phyloP scores from a whole-genome alignment of 345 rosid genomes.

The Zanthoxylum bungeanum region DNA sequence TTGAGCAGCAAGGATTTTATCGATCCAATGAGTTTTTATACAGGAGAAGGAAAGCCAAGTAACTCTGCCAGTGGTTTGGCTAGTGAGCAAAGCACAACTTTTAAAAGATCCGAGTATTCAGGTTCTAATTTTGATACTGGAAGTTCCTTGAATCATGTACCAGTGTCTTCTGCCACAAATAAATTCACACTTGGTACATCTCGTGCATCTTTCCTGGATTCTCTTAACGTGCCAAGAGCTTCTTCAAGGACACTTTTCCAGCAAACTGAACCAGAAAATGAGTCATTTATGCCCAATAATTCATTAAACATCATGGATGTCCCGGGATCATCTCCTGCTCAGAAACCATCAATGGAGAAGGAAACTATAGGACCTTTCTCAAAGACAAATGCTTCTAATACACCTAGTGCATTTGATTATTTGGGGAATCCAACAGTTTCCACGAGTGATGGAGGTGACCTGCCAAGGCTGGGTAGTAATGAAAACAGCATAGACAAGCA shows the following conservation, averaged over 20 bases:
- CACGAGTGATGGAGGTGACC: conserved; percentile 33
- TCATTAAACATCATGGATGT: conserved; percentile 34
- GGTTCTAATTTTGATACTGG: conserved; percentile 37
- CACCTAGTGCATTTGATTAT: conserved; percentile 32
- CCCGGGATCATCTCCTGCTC: conserved; percentile 33
- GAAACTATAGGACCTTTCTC: conserved; percentile 35
- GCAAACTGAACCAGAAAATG: conserved; percentile 34
- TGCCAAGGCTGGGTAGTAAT: conserved; percentile 22
- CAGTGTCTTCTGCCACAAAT: conserved; percentile 34
- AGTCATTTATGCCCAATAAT: conserved; percentile 28
- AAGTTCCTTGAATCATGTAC: conserved; percentile 35
- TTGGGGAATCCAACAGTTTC: conserved; percentile 29
- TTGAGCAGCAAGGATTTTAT: conserved; percentile 27
- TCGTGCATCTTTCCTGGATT: conserved; percentile 91
- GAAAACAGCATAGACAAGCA: conserved; percentile 29
- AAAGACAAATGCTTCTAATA: conserved; percentile 24
- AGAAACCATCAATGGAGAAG: conserved; percentile 29
- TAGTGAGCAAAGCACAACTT: conserved; percentile 26
- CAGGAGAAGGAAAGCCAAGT: conserved; percentile 43
- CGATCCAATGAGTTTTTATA: conserved; percentile 22
- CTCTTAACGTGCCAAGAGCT: conserved; percentile 59
- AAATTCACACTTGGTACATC: conserved; percentile 59
- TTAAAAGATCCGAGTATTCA: conserved; percentile 42
- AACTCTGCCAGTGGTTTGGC: conserved; percentile 36
- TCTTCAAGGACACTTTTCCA: conserved; percentile 42